phyloP scores from a whole-genome alignment of 352 stramenopile species.

The Phytophthora pinifolia region DNA sequence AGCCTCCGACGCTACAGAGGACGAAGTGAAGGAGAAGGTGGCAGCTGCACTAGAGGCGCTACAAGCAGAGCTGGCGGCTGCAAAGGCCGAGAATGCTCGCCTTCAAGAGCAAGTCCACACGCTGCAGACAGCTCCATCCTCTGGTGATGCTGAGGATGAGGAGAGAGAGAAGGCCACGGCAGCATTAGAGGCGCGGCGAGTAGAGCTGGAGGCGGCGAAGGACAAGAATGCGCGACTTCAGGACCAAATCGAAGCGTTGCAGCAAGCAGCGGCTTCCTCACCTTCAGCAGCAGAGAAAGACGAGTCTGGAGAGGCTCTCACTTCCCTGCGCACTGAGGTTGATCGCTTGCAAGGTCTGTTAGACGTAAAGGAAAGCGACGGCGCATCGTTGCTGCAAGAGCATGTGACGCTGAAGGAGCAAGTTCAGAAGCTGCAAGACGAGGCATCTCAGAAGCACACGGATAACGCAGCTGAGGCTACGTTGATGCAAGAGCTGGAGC shows the following conservation, averaged over 20 bases:
- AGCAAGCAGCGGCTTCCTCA: conserved; percentile 6
- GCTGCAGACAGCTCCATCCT: conserved; percentile 1
- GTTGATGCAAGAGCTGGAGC: conserved; percentile 61
- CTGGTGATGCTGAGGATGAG: conserved; percentile 1
- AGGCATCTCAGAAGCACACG: conserved; percentile 10
- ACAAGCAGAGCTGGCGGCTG: conserved; percentile 12
- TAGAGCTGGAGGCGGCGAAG: conserved; percentile 17
- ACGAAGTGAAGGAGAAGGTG: conserved; percentile 15
- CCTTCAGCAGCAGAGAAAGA: conserved; percentile 8
- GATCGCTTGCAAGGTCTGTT: conserved; percentile 18
- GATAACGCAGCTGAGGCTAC: conserved; percentile 21
- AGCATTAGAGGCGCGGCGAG: conserved; percentile 10
- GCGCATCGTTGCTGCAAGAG: conserved; percentile 27
- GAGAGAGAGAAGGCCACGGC: conserved; percentile 7
- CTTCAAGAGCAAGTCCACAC: conserved; percentile 17
- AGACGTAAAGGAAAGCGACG: conserved; percentile 22
- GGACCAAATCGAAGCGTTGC: conserved; percentile 21
- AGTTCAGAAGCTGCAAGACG: conserved; percentile 16
- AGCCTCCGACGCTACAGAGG: conserved; percentile 2
- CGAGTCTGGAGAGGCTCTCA: conserved; percentile 10
- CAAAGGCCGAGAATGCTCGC: conserved; percentile 19
- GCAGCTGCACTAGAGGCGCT: conserved; percentile 10
- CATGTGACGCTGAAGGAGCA: conserved; percentile 29
- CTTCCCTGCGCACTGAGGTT: conserved; percentile 23
- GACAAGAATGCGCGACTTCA: conserved; percentile 19